Evolutionary conservation across 371 early-diverging fungal species (phyloP).

Genomic region (Mortierella sp.): DNA sequence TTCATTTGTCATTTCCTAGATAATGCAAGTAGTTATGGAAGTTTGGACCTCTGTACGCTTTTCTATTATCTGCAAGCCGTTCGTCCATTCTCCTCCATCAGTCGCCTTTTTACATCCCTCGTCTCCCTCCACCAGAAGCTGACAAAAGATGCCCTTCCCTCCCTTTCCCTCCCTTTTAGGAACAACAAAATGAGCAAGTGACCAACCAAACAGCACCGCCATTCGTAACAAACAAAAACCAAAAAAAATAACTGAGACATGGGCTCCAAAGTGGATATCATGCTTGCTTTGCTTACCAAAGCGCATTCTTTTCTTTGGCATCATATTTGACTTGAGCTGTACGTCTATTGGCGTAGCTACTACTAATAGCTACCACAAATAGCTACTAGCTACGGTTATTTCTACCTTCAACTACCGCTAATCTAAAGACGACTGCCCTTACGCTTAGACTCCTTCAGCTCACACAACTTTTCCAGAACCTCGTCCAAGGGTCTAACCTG

Average conservation of each 20-base stretch:
- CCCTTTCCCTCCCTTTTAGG: neutral
- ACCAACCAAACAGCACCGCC: neutral
- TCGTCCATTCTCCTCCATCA: too few species aligned
- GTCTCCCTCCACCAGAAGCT: too few species aligned
- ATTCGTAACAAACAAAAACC: neutral
- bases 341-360: too few species aligned
- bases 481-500: conserved; percentile 70
- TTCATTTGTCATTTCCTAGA: too few species aligned
- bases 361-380: too few species aligned
- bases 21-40: too few species aligned
- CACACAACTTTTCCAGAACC: conserved; percentile 69
- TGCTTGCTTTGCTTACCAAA: neutral
- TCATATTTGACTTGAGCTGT: too few species aligned
- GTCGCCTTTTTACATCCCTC: too few species aligned
- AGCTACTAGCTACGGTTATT: neutral
- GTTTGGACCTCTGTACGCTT: too few species aligned
- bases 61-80: too few species aligned
- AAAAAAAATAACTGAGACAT: neutral
- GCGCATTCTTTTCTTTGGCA: neutral
- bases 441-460: conserved; percentile 68
- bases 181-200: neutral
- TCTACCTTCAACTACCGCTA: neutral
- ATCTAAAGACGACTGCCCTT: conserved; percentile 65
- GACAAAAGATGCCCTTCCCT: too few species aligned
- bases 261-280: conserved; percentile 3